Base-by-base conservation (phyloP, 495 filamentous ascomycete genomes). In the Glarea lozoyensis region DNA sequence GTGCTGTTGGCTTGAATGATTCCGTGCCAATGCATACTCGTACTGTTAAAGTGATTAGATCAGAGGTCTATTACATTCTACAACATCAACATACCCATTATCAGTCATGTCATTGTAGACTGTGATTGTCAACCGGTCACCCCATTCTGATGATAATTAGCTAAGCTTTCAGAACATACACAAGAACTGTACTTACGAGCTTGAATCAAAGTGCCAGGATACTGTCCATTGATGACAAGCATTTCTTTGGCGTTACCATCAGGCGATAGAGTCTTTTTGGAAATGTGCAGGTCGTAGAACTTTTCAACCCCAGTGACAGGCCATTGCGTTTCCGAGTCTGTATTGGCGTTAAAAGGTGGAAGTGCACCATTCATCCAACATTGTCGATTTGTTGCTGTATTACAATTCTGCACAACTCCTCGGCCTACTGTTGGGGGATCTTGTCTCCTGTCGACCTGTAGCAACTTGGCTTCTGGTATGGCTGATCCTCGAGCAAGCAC, bases 11-110 rank as follows among this genome's bases (percentile, higher is more conserved):
- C 47, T 50, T 66, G 61, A 17, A 60, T 60, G 16, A 67, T 57
- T 25, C 67, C 67, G 37, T 69, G 67, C 68, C 70, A 83, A 49
- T 84, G 80, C 57, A 50, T 54, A 39, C 37, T 40, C 2, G 37
- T 40, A 10, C 37, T 40, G 21, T 4, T 20, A 40, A 3, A 24
- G 9, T 23, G 7, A 17, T 12, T 9, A n/a, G n/a, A n/a, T n/a
- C n/a, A n/a, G n/a, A n/a, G n/a, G n/a, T n/a, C n/a, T n/a, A n/a
- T n/a, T n/a, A n/a, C n/a, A n/a, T n/a, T n/a, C n/a, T n/a, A n/a
- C n/a, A 6, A 20, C 3, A n/a, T 20, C 16, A 7, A 52, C 56
- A 10, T 55, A 57, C 23, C 37, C 43, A 38, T 56, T 54, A 47
- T 68, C 57, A 16, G 56, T 59, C 19, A 67, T 58, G 30, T 63